phyloP scores from a whole-genome alignment of 495 filamentous ascomycete species.

The Talaromyces nanjingensis region DNA sequence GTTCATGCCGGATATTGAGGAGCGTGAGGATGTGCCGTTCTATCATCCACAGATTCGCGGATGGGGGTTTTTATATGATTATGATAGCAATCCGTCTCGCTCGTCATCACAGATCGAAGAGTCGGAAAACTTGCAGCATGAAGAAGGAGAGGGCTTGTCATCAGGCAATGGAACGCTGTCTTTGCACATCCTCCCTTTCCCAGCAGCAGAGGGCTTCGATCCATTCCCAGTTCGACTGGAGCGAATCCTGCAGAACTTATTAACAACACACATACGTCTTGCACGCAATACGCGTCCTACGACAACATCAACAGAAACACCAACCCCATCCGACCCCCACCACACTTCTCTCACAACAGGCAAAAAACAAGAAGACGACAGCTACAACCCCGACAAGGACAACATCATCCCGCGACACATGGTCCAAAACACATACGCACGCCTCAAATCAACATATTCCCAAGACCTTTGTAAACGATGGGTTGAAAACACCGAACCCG shows the following conservation, averaged over 20 bases:
- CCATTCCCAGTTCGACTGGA: conserved; percentile 45
- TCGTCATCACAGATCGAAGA: background rate
- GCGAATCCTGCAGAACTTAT: conserved; percentile 63
- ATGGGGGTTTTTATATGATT: conserved; percentile 69
- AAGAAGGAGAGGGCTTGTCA: background rate
- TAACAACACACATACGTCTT: conserved; percentile 70
- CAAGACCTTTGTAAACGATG: conserved; percentile 57
- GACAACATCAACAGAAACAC: background rate
- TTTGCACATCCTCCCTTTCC: conserved; percentile 22
- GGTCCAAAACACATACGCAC: conserved; percentile 73
- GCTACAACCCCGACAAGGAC: conserved; percentile 55
- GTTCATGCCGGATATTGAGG: conserved; percentile 66
- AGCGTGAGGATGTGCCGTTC: conserved; percentile 61
- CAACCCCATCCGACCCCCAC: background rate
- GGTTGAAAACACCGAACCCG: conserved; percentile 80
- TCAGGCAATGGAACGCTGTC: conserved; percentile 22
- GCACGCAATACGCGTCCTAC: conserved; percentile 53
- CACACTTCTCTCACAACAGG: background rate
- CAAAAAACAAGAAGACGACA: conserved; percentile 30
- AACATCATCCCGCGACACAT: conserved; percentile 62
- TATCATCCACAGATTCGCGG: conserved; percentile 75
- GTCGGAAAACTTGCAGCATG: background rate
- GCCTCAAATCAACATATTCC: conserved; percentile 74
- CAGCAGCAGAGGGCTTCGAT: conserved; percentile 17
- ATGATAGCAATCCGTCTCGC: conserved; percentile 12